Conservation (phyloP, 805 yeast genomes). For the Spathaspora girioi region DNA sequence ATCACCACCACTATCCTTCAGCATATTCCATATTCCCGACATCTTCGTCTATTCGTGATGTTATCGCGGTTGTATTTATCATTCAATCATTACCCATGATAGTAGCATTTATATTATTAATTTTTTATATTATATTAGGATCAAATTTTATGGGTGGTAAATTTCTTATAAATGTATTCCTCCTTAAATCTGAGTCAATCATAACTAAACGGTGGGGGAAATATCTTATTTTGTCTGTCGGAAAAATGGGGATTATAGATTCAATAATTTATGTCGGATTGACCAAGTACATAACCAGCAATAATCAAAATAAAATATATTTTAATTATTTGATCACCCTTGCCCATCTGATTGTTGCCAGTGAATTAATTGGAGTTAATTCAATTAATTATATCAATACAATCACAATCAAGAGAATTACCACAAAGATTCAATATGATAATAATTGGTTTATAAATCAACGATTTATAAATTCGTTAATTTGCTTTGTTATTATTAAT, state of each 20-base stretch:
- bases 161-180: slow-evolving; percentile 17
- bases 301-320: slow-evolving; percentile 10
- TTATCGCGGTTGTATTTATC: slow-evolving; percentile 29
- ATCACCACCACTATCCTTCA: slow-evolving; percentile 3
- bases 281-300: slow-evolving; percentile 11
- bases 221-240: slow-evolving; percentile 9
- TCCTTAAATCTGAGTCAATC: slow-evolving; percentile 1
- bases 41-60: slow-evolving; percentile 24
- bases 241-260: slow-evolving; percentile 19
- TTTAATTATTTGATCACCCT: slow-evolving; percentile 21
- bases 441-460: slow-evolving; percentile 9
- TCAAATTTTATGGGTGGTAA: slow-evolving; percentile 27
- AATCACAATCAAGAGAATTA: slow-evolving; percentile 13
- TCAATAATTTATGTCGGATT: slow-evolving; percentile 20
- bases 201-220: neutral
- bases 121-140: slow-evolving; percentile 22
- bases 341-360: slow-evolving; percentile 28
- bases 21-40: slow-evolving; percentile 16
- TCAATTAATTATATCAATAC: slow-evolving; percentile 21
- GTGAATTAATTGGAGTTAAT: slow-evolving; percentile 25
- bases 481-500: slow-evolving; percentile 19
- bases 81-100: slow-evolving; percentile 24
- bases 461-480: slow-evolving; percentile 15
- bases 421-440: slow-evolving; percentile 13
- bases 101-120: slow-evolving; percentile 19